Conservation (phyloP, 2,329 filamentous ascomycete species). For the Trichoderma gracile region DNA sequence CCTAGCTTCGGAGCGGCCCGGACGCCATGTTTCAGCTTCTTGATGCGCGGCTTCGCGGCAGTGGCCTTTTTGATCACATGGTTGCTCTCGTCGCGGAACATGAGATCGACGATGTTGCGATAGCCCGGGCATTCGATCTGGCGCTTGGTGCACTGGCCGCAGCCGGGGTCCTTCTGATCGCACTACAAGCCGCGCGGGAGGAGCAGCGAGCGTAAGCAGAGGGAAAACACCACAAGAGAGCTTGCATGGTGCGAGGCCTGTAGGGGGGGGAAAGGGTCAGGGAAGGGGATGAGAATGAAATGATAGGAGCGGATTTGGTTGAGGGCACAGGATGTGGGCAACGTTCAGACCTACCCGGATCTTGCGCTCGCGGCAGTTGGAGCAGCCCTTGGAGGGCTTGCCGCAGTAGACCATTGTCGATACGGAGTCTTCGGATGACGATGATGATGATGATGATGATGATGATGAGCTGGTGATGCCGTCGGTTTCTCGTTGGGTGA, state of each 20-base stretch:
- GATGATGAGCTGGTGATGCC: too few relatives aligned
- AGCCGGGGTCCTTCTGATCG: slow-evolving; percentile 53
- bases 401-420: slow-evolving; percentile 58
- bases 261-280: too few relatives aligned
- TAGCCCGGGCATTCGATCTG: slow-evolving; percentile 56
- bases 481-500: background rate
- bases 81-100: slow-evolving; percentile 59
- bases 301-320: too few relatives aligned
- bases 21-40: slow-evolving; percentile 30
- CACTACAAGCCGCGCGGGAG: slow-evolving; percentile 43
- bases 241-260: background rate
- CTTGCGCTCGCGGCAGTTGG: slow-evolving; percentile 57
- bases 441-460: too few relatives aligned
- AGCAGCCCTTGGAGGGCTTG: slow-evolving; percentile 59
- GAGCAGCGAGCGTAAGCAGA: slow-evolving; percentile 12
- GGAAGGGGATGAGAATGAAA: background rate
- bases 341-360: slow-evolving; percentile 49
- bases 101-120: slow-evolving; percentile 55
- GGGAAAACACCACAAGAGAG: background rate
- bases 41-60: slow-evolving; percentile 34
- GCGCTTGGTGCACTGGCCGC: slow-evolving; percentile 57
- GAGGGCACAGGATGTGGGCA: slow-evolving; percentile 4
- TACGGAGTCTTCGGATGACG: background rate
- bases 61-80: slow-evolving; percentile 57
- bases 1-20: slow-evolving; percentile 12